phyloP scores from a whole-genome alignment of 2,329 filamentous ascomycete genomes.

The Atkinsonella texensis region DNA sequence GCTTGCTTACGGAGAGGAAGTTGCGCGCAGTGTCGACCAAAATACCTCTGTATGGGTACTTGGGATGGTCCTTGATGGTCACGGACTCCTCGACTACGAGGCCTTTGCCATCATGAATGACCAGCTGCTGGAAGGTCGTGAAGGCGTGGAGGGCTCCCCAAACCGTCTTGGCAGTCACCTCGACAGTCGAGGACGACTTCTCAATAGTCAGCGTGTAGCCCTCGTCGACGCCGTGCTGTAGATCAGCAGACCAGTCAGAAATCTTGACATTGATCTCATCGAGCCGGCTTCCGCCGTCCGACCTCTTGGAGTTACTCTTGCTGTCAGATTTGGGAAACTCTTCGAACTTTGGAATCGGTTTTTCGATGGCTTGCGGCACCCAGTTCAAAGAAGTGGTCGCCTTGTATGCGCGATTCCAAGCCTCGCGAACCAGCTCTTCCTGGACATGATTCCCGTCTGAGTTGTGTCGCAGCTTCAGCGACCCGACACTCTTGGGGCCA shows the following conservation, averaged over 20 bases:
- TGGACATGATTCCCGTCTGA: slow-evolving; percentile 4
- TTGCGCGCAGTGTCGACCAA: slow-evolving; percentile 45
- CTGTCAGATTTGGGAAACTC: slow-evolving; percentile 34
- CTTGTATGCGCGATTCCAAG: slow-evolving; percentile 36
- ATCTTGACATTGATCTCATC: slow-evolving; percentile 32
- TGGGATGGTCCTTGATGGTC: slow-evolving; percentile 34
- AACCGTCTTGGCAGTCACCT: slow-evolving; percentile 35
- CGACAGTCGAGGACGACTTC: slow-evolving; percentile 25
- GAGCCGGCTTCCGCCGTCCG: slow-evolving; percentile 16
- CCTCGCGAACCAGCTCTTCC: slow-evolving; percentile 25
- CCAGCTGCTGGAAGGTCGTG: slow-evolving; percentile 43
- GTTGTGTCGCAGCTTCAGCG: slow-evolving; percentile 10
- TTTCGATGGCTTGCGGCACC: slow-evolving; percentile 40
- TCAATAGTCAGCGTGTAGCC: slow-evolving; percentile 38
- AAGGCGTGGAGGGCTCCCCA: slow-evolving; percentile 45
- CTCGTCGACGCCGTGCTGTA: slow-evolving; percentile 44
- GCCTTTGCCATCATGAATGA: slow-evolving; percentile 33
- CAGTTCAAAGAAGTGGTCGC: slow-evolving; percentile 38
- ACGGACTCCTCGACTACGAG: slow-evolving; percentile 42
- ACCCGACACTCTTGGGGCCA: slow-evolving; percentile 11
- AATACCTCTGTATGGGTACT: slow-evolving; percentile 41
- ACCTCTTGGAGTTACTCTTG: slow-evolving; percentile 19
- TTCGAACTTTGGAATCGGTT: slow-evolving; percentile 35
- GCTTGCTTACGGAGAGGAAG: slow-evolving; percentile 37
- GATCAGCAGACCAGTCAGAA: slow-evolving; percentile 29